A percentile compares a stretch with the other conserved stretches of the same genome.
These are phyloP conservation scores for Gossypium raimondii DNA, from an alignment of 345 rosid species.

Conservation along the genomic window DNA sequence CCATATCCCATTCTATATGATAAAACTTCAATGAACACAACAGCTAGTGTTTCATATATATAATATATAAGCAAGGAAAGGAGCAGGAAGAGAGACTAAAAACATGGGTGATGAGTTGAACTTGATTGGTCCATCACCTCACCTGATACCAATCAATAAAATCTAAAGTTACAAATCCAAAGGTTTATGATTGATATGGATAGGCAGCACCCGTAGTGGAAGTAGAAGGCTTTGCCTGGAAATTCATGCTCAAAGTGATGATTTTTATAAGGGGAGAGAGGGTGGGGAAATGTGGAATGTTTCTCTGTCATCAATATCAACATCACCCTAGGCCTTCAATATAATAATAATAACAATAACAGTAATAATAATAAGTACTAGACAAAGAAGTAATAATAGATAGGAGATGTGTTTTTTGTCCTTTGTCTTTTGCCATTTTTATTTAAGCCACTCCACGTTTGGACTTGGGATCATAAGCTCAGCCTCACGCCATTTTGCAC, in stretches of 20 bases:
- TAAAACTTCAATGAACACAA: conserved; percentile 6
- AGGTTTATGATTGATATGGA: background rate
- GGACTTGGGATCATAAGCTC: conserved; percentile 34
- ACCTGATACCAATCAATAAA: background rate
- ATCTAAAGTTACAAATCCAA: background rate
- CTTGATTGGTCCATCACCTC: no score
- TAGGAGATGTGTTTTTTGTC: conserved; percentile 5
- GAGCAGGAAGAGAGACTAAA: background rate
- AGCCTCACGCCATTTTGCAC: conserved; percentile 43
- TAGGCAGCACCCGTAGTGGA: background rate
- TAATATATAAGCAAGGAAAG: background rate
- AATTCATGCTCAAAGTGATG: conserved; percentile 10
- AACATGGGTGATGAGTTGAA: background rate
- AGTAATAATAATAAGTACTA: background rate
- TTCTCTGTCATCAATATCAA: conserved; percentile 32
- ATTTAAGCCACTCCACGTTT: conserved; percentile 27
- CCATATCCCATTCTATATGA: conserved; percentile 23
- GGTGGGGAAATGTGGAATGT: conserved; percentile 28
- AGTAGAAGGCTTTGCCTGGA: background rate
- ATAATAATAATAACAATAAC: background rate
- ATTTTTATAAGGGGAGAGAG: conserved; percentile 14
- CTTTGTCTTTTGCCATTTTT: conserved; percentile 23
- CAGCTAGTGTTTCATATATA: background rate
- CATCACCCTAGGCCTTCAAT: conserved; percentile 25
- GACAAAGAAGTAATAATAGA: conserved; percentile 29